Base-by-base conservation (phyloP, 2,329 filamentous ascomycete genomes). In the Fusarium humuli region DNA sequence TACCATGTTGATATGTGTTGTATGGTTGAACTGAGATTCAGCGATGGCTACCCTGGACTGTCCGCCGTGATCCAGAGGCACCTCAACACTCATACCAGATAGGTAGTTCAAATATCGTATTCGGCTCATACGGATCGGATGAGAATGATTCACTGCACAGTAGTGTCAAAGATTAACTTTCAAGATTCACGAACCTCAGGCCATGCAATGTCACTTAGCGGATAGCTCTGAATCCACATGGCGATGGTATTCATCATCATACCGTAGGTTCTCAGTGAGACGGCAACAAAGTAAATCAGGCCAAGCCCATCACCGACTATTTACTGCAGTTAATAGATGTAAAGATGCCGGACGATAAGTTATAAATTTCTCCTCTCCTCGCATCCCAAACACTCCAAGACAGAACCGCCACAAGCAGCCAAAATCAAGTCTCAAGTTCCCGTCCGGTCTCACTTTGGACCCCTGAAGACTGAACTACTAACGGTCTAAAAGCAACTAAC, bases 371-470 rank as follows among this genome's bases (percentile, higher is more conserved):
- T 37, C 34, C 18, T 37, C 30, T 29, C 30, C 30, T 54, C 4
- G 29, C 22, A 52, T 63, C 52, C 45, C 57, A 67, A 50, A 67
- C 56, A 37, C 27, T 46, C 29, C 27, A 57, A 57, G 50, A 52
- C 46, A 60, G 54, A 54, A 60, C 63, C 67, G 46, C 53, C 52
- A 57, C 57, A 23, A 71, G 50, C 49, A 50, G 41, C 41, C 46
- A 48, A 54, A 70, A 57, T 64, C 52, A 68, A 68, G 63, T 55
- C 67, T 70, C 67, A 64, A 37, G 37, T 53, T 54, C 27, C 34
- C 45, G 45, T 59, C 27, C 30, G 49, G 48, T 59, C 66, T 52
- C 54, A 50, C 52, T 14, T 57, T 59, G 44, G 44, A 61, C 68
- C 68, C 68, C 59, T 69, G 59, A 71, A 53, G 34, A 64, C 54